phyloP scores from a whole-genome alignment of 225 moss, liverwort and hornwort species.

The Takakia lepidozioides region DNA sequence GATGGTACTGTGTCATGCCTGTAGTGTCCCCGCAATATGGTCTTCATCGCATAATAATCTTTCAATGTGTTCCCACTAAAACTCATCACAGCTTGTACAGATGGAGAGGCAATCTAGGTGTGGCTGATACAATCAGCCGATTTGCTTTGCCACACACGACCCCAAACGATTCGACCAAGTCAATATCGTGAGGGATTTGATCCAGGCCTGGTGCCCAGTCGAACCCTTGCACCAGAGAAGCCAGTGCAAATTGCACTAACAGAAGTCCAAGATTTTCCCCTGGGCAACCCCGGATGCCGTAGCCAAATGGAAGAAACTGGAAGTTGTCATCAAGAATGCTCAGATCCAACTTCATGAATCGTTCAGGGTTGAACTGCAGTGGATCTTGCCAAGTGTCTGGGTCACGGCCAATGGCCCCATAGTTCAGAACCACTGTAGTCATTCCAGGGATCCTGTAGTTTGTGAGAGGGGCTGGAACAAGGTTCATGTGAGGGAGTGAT shows the following conservation, averaged over 20 bases:
- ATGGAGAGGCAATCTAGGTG: conserved; percentile 26
- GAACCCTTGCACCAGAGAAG: conserved; percentile 42
- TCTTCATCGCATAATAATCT: too few species aligned
- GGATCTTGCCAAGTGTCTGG: conserved; percentile 31
- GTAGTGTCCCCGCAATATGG: too few species aligned
- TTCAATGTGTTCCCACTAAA: too few species aligned
- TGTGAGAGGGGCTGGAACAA: conserved; percentile 13
- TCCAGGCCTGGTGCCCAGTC: conserved; percentile 33
- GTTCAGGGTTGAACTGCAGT: conserved; percentile 26
- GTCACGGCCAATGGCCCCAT: conserved; percentile 37
- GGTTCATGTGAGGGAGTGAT: conserved; percentile 48
- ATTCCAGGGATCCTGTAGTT: conserved; percentile 29
- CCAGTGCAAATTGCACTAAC: conserved; percentile 31
- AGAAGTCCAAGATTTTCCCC: conserved; percentile 28
- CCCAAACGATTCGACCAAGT: conserved; percentile 24
- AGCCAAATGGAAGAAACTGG: conserved; percentile 47
- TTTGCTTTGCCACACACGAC: conserved; percentile 23
- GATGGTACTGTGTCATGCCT: too few species aligned
- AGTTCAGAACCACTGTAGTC: conserved; percentile 32
- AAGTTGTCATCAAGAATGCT: conserved; percentile 34
- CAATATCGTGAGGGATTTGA: conserved; percentile 26
- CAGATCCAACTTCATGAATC: conserved; percentile 27
- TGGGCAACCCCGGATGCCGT: conserved; percentile 46
- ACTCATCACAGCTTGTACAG: too few species aligned
- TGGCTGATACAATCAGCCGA: conserved; percentile 24